Evolutionary conservation across 2,329 filamentous ascomycete genomes (phyloP), one percentile per base, ranked within the genome.

Genomic region (Paecilomyces sp.): DNA sequence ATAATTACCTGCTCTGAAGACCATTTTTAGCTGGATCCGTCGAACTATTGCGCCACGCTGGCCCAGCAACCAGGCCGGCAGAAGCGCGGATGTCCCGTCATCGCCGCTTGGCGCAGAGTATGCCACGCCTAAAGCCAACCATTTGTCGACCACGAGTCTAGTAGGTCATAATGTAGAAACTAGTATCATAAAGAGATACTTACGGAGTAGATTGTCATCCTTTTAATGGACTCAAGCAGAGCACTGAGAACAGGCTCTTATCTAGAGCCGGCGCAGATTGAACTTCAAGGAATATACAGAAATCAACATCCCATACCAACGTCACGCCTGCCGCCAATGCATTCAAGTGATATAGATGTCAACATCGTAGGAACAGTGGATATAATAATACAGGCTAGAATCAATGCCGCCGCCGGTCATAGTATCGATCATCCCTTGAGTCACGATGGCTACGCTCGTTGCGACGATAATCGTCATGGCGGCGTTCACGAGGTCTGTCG

Each of bases 401-500:
- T 61, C 61, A 66, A 55, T 65, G 64, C 57, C 67, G 63, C 55
- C 66, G 68, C 50, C 66, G 64, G 58, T 71, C 66, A 61, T 67
- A 68, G 56, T 68, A 63, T 55, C 68, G 66, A 59, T 69, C 70
- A 64, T 71, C 69, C 7, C 51, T 58, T 47, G 52, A 59, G 55
- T 71, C 67, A 57, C 64, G 65, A 57, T 61, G 62, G 59, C 61
- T 63, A 36, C 61, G 67, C 58, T 55, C 63, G 59, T 24, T 54
- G 61, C 62, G 63, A 54, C 62, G 62, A 24, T 77, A 73, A 33
- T 73, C 66, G 58, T 79, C 72, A 60, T 67, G 62, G 53, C 71
- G 74, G 61, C 73, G 70, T 59, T 76, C 70, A 36, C 76, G 71
- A 63, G 79, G 75, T 54, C 74, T 71, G 66, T 70, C 68, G n/a